These are phyloP conservation scores for Fusarium sp. DNA, from an alignment of 2,329 filamentous ascomycete genomes.

Conservation along the genomic window DNA sequence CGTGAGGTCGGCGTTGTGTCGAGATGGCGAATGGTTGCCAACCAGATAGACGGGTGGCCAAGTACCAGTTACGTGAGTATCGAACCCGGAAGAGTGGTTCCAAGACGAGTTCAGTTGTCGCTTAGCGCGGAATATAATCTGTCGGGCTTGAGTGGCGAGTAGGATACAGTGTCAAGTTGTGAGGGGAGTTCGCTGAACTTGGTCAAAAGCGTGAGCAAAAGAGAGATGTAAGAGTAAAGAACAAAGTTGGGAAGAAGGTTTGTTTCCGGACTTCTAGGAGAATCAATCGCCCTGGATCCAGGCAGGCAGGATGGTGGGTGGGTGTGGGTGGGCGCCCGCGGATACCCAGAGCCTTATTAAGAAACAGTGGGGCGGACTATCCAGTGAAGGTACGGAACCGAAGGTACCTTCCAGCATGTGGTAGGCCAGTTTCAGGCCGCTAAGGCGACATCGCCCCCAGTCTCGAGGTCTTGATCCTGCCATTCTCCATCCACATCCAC, in stretches of 20 bases:
- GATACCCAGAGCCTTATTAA: slow-evolving; percentile 30
- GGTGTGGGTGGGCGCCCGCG: slow-evolving; percentile 9
- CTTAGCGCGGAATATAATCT: slow-evolving; percentile 1
- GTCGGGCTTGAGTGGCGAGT: background rate
- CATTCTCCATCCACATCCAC: slow-evolving; percentile 13
- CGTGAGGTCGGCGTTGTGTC: slow-evolving; percentile 17
- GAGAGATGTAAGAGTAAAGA: slow-evolving; percentile 30
- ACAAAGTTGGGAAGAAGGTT: slow-evolving; percentile 33
- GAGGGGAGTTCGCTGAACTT: background rate
- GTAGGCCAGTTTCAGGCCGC: slow-evolving; percentile 34
- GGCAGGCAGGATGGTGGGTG: slow-evolving; percentile 31
- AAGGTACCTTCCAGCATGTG: slow-evolving; percentile 19
- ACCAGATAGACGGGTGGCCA: slow-evolving; percentile 22
- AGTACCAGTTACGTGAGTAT: slow-evolving; percentile 6
- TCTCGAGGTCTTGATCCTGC: slow-evolving; percentile 23
- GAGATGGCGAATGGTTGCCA: slow-evolving; percentile 16
- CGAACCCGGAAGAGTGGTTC: slow-evolving; percentile 23
- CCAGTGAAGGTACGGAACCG: slow-evolving; percentile 7
- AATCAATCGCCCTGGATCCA: slow-evolving; percentile 27
- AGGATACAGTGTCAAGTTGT: background rate
- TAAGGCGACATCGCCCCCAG: slow-evolving; percentile 18
- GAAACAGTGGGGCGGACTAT: slow-evolving; percentile 32
- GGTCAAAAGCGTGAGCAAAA: background rate
- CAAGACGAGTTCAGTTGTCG: slow-evolving; percentile 5
- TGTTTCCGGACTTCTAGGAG: slow-evolving; percentile 34